Conservation (phyloP, 169 alveolate species). For the Cryptosporidium andersoni region DNA sequence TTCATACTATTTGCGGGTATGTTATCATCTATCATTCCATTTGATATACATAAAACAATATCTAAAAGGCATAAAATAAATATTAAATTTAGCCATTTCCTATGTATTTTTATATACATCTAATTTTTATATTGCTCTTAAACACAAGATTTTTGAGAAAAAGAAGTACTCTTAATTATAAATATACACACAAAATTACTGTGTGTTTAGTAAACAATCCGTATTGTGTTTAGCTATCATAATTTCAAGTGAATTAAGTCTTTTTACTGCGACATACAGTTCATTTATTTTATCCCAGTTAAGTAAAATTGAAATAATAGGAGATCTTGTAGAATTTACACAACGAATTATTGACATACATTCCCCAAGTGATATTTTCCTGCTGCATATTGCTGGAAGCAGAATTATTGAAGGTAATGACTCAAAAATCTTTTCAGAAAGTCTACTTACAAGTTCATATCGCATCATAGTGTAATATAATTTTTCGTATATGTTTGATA, state of each 20-base stretch:
- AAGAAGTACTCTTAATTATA: no score
- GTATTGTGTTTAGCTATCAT: not conserved
- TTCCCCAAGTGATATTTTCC: constrained; percentile 18
- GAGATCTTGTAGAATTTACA: constrained; percentile 27
- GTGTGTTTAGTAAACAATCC: not conserved
- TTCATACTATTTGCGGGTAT: not conserved
- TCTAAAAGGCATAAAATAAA: no score
- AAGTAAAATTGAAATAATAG: constrained; percentile 23
- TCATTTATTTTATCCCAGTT: constrained; percentile 57
- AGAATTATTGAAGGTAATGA: constrained; percentile 32
- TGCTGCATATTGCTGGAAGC: constrained; percentile 36
- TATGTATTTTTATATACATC: no score
- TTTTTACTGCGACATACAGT: constrained; percentile 10
- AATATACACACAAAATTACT: no score
- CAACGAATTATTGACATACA: constrained; percentile 39
- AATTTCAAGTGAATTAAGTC: constrained; percentile 18
- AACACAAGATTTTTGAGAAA: no score
- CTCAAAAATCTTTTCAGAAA: not conserved
- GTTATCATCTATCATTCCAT: no score
- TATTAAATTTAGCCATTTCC: no score
- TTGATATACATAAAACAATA: no score
- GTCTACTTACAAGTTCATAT: constrained; percentile 1
- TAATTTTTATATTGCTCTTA: no score
- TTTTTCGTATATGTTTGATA: constrained; percentile 12
- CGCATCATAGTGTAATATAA: constrained; percentile 9